Base-by-base conservation (phyloP, 2,329 filamentous ascomycete species). In the Nannizzia gypsea region DNA sequence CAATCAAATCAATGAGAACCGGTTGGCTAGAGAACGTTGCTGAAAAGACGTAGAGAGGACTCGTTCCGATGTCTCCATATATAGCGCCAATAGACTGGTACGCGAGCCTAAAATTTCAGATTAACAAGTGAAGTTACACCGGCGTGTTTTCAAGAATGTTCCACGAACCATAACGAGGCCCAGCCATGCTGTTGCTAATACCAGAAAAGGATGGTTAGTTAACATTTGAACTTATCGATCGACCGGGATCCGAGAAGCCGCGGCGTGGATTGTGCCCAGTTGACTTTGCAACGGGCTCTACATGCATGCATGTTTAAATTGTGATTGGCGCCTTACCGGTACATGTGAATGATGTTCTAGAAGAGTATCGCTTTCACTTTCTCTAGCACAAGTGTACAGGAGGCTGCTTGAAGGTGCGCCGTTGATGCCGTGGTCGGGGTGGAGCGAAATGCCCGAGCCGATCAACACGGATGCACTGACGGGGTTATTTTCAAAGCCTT, bases 31-130 rank as follows among this genome's bases (percentile, higher is more conserved):
- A 71, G 64, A 83, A 83, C 1, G 78, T 81, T 0, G 76, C 77
- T 3, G 80, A 82, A 64, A 74, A 83, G 24, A 83, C 81, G 66
- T 83, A 83, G 2, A 83, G 75, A 2, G 81, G 80, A 48, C 75
- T 79, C 4, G 80, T 83, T 20, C 80, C 80, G 62, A 83, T 82
- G 61, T 83, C 80, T n/a, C 80, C 80, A 62, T 83, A 83, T 58
- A 83, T 82, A 60, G 82, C 80, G 36, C 81, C 81, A 34, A 78
- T 76, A 0, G 77, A 79, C 64, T 82, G 79, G 66, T 82, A 83
- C 6, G 80, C 77, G 13, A 81, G 74, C 72, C 76, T 70, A 50
- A 6, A 57, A 11, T n/a, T 40, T 6, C 24, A 36, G 28, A 58
- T 24, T 56, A 34, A 26, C 42, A 22, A 31, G 26, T 17, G 38